Percentiles rank a stretch among this genome's conserved stretches.
Conservation (phyloP, 169 alveolate species). For the Plasmodium malariae region DNA sequence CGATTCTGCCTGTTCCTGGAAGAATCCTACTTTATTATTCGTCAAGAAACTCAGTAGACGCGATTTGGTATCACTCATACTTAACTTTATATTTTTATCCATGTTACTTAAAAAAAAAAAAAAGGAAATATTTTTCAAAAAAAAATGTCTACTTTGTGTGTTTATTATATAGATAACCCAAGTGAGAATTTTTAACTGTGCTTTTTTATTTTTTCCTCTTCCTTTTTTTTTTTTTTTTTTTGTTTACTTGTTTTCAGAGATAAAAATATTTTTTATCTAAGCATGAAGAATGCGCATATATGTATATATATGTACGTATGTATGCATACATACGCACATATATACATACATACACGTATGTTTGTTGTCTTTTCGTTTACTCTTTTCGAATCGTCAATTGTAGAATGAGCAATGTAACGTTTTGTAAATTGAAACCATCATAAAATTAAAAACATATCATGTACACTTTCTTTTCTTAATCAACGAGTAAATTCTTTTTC, state of each 20-base stretch:
- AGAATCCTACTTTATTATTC: not conserved
- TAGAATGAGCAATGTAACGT: not conserved
- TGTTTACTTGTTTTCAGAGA: not conserved
- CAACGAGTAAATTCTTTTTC: not conserved
- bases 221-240: not conserved
- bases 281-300: not conserved
- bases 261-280: not conserved
- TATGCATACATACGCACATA: not conserved
- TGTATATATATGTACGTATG: not conserved
- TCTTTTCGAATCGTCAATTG: not conserved
- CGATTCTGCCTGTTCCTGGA: slow-evolving; percentile 11
- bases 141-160: not conserved
- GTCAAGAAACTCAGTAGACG: slow-evolving; percentile 32
- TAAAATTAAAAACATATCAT: not conserved
- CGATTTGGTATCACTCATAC: slow-evolving; percentile 34
- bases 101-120: slow-evolving; percentile 4
- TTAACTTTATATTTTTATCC: slow-evolving; percentile 23
- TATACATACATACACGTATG: not conserved
- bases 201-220: not conserved
- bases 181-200: not conserved
- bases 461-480: not conserved
- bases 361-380: not conserved
- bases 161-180: not conserved
- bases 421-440: not conserved
- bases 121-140: not conserved